Conservation (phyloP, 352 stramenopile genomes). For the Phytophthora crassamura region DNA sequence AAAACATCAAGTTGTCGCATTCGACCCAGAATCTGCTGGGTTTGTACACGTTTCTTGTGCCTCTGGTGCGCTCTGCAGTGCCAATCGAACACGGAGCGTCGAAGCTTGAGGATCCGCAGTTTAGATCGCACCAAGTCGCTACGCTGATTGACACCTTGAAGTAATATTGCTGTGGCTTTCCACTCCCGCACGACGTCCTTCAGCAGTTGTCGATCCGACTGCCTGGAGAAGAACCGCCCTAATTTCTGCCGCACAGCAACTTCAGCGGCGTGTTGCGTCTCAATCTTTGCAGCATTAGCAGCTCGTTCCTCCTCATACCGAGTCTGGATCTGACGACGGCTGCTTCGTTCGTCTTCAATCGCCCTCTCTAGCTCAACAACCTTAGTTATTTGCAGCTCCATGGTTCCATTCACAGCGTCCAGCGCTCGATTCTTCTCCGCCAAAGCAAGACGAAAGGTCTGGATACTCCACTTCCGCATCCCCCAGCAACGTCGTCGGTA, state of each 20-base stretch:
- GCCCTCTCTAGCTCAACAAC: constrained; percentile 17
- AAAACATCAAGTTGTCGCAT: constrained; percentile 48
- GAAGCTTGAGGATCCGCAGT: constrained; percentile 15
- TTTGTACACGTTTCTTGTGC: constrained; percentile 15
- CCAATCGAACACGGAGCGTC: constrained; percentile 20
- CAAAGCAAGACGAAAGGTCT: constrained; percentile 27
- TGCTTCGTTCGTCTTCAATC: constrained; percentile 1
- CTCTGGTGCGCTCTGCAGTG: constrained; percentile 7
- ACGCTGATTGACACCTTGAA: constrained; percentile 16
- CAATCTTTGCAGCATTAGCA: not conserved
- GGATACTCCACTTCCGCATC: constrained; percentile 26
- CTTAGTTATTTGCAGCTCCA: constrained; percentile 1
- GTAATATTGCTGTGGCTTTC: constrained; percentile 3
- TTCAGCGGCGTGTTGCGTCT: constrained; percentile 12
- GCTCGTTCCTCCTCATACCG: constrained; percentile 24
- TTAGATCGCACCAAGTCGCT: constrained; percentile 5
- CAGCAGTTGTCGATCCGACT: constrained; percentile 40
- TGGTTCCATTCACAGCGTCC: not conserved
- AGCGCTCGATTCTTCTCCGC: constrained; percentile 15
- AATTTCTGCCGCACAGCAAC: constrained; percentile 41
- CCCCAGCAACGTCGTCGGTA: constrained; percentile 14
- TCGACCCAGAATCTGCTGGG: constrained; percentile 25
- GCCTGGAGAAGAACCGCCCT: constrained; percentile 41
- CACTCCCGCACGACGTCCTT: constrained; percentile 21
- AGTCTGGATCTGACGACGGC: not conserved